Evolutionary conservation across 257 asterid genomes (phyloP).

Genomic region (Fraxinus cuspidata): DNA sequence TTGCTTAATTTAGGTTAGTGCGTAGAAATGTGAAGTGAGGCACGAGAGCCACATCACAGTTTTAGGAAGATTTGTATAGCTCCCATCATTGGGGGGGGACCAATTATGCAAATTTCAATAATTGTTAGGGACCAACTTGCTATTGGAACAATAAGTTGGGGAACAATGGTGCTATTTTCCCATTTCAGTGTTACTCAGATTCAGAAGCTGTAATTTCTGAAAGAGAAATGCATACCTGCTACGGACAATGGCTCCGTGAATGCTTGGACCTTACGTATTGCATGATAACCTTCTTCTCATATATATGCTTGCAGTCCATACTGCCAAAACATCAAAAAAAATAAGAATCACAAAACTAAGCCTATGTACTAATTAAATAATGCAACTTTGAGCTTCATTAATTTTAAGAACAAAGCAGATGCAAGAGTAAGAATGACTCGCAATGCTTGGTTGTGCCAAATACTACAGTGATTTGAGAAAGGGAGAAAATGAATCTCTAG

Average conservation of each 20-base stretch:
- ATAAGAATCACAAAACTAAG: not conserved
- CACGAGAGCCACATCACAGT: not conserved
- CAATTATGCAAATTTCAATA: not conserved
- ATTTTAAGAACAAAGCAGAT: not conserved
- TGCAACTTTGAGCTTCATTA: constrained; percentile 5
- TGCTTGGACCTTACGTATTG: constrained; percentile 48
- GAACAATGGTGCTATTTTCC: not conserved
- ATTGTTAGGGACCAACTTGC: not conserved
- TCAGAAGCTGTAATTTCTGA: not conserved
- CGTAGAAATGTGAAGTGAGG: too few relatives aligned
- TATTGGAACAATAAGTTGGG: not conserved
- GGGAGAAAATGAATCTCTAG: constrained; percentile 6
- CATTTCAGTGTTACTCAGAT: not conserved
- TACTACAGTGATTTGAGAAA: not conserved
- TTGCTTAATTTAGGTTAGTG: too few relatives aligned
- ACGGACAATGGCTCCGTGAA: constrained; percentile 62
- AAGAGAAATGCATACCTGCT: constrained; percentile 54
- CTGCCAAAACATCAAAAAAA: constrained; percentile 39
- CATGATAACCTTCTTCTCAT: constrained; percentile 62
- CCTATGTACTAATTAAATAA: not conserved
- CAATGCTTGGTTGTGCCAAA: not conserved
- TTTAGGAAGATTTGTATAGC: not conserved
- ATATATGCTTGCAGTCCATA: constrained; percentile 91
- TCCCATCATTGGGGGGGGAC: not conserved
- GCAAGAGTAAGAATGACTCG: too few relatives aligned